Evolutionary conservation across 108 stramenopile genomes (phyloP).

Genomic region (Pseudonitzschia delicatissima): DNA sequence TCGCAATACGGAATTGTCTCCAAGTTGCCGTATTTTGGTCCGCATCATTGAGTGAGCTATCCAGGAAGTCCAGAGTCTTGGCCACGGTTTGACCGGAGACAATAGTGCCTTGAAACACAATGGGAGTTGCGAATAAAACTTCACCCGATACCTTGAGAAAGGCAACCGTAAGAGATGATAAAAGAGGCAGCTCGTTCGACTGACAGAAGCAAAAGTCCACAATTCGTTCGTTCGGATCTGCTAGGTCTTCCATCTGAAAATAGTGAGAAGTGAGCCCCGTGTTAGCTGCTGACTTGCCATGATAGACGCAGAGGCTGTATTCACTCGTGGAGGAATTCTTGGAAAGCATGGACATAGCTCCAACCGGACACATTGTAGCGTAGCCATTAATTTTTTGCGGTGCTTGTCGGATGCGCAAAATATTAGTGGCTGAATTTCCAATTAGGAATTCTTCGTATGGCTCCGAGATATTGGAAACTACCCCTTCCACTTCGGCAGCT

Average conservation of each 20-base stretch:
- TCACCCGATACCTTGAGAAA: conserved; percentile 53
- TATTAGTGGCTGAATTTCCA: conserved; percentile 23
- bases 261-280: conserved; percentile 30
- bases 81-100: conserved; percentile 41
- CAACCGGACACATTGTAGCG: conserved; percentile 32
- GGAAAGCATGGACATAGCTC: conserved; percentile 45
- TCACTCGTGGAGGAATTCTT: conserved; percentile 23
- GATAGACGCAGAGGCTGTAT: conserved; percentile 30
- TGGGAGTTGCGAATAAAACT: conserved; percentile 58
- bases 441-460: conserved; percentile 61
- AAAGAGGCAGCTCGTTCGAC: conserved; percentile 35
- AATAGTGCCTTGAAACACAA: conserved; percentile 65
- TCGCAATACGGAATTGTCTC: conserved; percentile 36
- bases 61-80: conserved; percentile 36
- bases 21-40: conserved; percentile 21
- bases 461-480: conserved; percentile 34
- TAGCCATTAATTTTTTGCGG: conserved; percentile 46
- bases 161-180: conserved; percentile 52
- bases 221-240: conserved; percentile 31
- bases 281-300: conserved; percentile 28
- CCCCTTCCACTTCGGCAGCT: conserved; percentile 24
- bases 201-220: conserved; percentile 54
- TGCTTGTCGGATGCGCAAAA: conserved; percentile 61
- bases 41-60: conserved; percentile 22
- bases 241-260: conserved; percentile 30